phyloP scores from a whole-genome alignment of 495 filamentous ascomycete species.

The Aspergillus bridgeri region DNA sequence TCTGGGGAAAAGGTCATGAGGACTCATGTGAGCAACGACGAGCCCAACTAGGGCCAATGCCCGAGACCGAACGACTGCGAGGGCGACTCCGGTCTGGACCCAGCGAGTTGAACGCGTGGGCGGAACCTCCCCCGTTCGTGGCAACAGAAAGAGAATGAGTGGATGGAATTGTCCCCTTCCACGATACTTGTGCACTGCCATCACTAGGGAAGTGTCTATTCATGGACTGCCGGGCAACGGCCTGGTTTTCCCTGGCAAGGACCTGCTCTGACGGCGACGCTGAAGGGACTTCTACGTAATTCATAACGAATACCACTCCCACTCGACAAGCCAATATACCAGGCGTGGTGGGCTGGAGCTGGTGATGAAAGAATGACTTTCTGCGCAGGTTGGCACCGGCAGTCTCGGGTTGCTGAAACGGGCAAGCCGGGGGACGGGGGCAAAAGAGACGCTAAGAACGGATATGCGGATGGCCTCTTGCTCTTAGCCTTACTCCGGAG shows the following conservation, averaged over 20 bases:
- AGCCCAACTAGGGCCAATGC: not conserved
- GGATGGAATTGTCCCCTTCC: not conserved
- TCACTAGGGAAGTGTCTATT: not conserved
- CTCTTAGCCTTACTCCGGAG: no score
- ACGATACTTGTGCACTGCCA: not conserved
- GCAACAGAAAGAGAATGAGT: not conserved
- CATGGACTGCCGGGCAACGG: not conserved
- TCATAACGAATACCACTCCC: not conserved
- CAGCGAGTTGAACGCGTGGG: not conserved
- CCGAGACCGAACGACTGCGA: slow-evolving; percentile 7
- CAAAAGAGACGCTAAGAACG: slow-evolving; percentile 1
- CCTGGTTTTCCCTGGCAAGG: not conserved
- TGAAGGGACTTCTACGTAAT: not conserved
- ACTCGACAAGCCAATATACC: not conserved
- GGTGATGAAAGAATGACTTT: not conserved
- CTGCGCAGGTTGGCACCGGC: not conserved
- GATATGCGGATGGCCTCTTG: no score
- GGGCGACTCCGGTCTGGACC: slow-evolving; percentile 8
- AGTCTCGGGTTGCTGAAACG: slow-evolving; percentile 6
- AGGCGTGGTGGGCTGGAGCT: no score
- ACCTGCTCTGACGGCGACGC: not conserved
- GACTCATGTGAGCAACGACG: slow-evolving; percentile 7
- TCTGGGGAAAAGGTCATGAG: slow-evolving; percentile 2
- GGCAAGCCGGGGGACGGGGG: slow-evolving; percentile 3
- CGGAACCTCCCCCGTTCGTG: not conserved